Evolutionary conservation across 139 green algal species (phyloP).

Genomic region (Ettlia oleoabundans): DNA sequence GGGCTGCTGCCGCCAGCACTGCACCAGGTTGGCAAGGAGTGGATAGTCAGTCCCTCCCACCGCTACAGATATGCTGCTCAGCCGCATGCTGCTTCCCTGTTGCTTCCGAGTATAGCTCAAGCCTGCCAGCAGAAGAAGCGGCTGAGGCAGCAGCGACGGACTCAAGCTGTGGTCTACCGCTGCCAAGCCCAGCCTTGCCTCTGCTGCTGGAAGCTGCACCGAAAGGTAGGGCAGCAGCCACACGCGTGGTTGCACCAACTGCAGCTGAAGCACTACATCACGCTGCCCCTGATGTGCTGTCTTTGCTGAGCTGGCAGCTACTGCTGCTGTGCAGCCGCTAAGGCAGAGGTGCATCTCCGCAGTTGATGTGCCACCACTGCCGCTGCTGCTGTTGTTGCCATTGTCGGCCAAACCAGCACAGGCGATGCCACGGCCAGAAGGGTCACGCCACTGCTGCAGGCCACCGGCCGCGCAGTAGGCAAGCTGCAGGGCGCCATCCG

Average conservation of each 20-base stretch:
- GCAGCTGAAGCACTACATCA: slow-evolving; percentile 8
- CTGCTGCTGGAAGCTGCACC: background rate
- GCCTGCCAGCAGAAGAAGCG: slow-evolving; percentile 2
- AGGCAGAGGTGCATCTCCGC: background rate
- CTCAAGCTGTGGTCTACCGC: background rate
- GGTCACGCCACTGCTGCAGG: background rate
- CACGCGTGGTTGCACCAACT: background rate
- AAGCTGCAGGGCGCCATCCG: background rate
- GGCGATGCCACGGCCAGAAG: background rate
- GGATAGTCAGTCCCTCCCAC: background rate
- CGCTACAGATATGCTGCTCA: slow-evolving; percentile 5
- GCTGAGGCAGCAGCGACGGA: slow-evolving; percentile 3
- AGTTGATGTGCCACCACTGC: background rate
- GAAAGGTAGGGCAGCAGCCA: slow-evolving; percentile 2
- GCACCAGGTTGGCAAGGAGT: background rate
- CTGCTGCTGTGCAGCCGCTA: background rate
- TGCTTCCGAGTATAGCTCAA: background rate
- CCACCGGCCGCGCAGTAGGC: background rate
- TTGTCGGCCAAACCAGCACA: background rate
- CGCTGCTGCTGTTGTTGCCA: background rate
- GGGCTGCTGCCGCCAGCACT: slow-evolving; percentile 22
- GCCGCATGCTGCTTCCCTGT: background rate
- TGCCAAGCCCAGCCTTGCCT: background rate
- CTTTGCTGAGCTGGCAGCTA: background rate
- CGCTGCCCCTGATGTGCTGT: background rate